Percentiles rank a stretch among this genome's conserved stretches.
These are phyloP conservation scores for Xylaria sp. DNA, from an alignment of 2,329 filamentous ascomycete species.

Conservation along the genomic window DNA sequence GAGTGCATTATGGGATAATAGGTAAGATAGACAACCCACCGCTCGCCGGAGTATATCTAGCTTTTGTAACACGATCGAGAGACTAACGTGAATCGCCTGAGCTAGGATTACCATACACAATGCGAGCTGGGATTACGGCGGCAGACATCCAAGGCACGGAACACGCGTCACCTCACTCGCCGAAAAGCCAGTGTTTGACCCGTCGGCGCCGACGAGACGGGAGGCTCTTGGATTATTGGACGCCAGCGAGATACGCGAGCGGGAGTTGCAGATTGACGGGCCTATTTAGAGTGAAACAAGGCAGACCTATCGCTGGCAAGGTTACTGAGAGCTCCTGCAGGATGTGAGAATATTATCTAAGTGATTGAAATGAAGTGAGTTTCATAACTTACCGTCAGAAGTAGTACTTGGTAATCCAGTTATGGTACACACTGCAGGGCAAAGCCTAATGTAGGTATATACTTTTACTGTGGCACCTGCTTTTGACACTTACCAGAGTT, in stretches of 20 bases:
- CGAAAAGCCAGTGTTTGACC: constrained; percentile 76
- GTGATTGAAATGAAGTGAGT: too few species aligned
- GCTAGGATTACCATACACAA: constrained; percentile 76
- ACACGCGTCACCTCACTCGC: constrained; percentile 76
- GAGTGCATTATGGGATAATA: constrained; percentile 77
- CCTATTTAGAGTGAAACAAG: constrained; percentile 34
- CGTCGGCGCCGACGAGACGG: constrained; percentile 71
- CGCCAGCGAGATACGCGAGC: constrained; percentile 60
- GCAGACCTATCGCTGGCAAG: neutral
- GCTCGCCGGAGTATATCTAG: neutral
- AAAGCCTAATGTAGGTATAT: too few species aligned
- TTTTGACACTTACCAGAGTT: neutral
- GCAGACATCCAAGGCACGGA: constrained; percentile 73
- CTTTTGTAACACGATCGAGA: neutral
- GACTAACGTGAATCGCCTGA: constrained; percentile 10
- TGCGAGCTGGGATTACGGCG: constrained; percentile 78
- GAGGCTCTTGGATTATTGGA: constrained; percentile 73
- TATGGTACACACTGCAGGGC: too few species aligned
- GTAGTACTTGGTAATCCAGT: too few species aligned
- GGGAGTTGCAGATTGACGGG: constrained; percentile 55
- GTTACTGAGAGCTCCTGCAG: neutral
- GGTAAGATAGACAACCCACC: constrained; percentile 51
- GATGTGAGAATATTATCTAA: neutral
- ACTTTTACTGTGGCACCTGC: too few species aligned
- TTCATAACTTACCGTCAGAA: too few species aligned